These are phyloP conservation scores for Ogataea zsoltii DNA, from an alignment of 805 yeast species.

Conservation along the genomic window DNA sequence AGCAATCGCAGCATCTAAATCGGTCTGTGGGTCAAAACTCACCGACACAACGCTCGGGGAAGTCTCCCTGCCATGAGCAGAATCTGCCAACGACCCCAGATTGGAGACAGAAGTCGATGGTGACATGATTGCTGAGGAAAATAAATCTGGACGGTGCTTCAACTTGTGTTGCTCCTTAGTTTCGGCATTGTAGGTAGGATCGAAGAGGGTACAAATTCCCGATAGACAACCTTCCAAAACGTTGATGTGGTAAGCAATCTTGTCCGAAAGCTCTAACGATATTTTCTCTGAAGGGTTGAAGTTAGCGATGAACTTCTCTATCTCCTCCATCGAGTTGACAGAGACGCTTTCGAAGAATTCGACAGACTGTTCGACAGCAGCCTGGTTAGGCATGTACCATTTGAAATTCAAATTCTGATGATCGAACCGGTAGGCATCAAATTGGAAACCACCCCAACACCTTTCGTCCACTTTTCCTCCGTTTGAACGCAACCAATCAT, in stretches of 20 bases:
- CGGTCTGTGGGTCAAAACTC: background rate
- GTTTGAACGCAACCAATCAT: slow-evolving; percentile 39
- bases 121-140: slow-evolving; percentile 15
- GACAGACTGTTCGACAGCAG: slow-evolving; percentile 61
- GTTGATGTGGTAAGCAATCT: slow-evolving; percentile 23
- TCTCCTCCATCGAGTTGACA: slow-evolving; percentile 41
- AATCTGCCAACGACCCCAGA: background rate
- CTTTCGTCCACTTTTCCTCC: slow-evolving; percentile 43
- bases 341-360: slow-evolving; percentile 54
- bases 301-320: slow-evolving; percentile 52
- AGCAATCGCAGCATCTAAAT: slow-evolving; percentile 5
- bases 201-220: slow-evolving; percentile 72
- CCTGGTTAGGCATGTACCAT: slow-evolving; percentile 73
- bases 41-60: background rate
- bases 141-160: background rate
- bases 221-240: slow-evolving; percentile 43
- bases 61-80: background rate
- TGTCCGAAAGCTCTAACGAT: slow-evolving; percentile 27
- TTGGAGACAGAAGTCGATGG: slow-evolving; percentile 24
- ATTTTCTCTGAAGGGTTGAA: slow-evolving; percentile 46
- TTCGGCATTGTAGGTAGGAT: slow-evolving; percentile 51
- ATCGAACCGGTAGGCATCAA: slow-evolving; percentile 50
- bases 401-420: slow-evolving; percentile 51
- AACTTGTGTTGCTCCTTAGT: slow-evolving; percentile 29
- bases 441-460: slow-evolving; percentile 78